A percentile compares a stretch with the other conserved stretches of the same genome.
Conservation (phyloP, 2,329 filamentous ascomycete genomes). For the Dothistroma pini region DNA sequence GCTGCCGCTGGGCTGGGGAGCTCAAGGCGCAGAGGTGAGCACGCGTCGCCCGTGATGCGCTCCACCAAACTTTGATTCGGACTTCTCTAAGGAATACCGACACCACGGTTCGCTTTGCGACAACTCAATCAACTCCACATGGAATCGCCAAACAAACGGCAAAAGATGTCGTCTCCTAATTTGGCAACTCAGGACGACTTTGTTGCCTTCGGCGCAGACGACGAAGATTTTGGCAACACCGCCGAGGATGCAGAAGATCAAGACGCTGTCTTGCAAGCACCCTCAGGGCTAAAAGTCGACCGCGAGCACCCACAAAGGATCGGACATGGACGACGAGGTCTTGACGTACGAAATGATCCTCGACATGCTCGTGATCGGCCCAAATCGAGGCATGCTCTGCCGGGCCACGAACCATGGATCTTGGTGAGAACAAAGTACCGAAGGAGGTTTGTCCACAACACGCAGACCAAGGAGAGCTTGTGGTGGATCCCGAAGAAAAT, state of each 20-base stretch:
- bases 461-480: conserved; percentile 79
- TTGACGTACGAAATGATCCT: conserved; percentile 14
- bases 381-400: conserved; percentile 73
- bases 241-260: conserved; percentile 12
- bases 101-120: neutral
- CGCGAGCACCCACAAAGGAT: neutral
- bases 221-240: conserved; percentile 13
- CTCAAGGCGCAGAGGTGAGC: conserved; percentile 8
- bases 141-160: conserved; percentile 28
- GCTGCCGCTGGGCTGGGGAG: conserved; percentile 4
- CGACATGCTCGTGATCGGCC: conserved; percentile 64
- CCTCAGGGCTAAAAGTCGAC: conserved; percentile 4
- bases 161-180: conserved; percentile 21
- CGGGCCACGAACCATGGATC: conserved; percentile 80
- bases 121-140: conserved; percentile 10
- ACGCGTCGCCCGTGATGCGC: neutral
- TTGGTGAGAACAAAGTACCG: conserved; percentile 90
- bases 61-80: neutral
- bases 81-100: neutral
- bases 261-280: conserved; percentile 10
- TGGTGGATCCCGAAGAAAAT: conserved; percentile 93
- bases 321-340: conserved; percentile 13
- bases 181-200: conserved; percentile 26
- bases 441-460: conserved; percentile 85
- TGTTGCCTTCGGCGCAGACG: conserved; percentile 24